Evolutionary conservation across 2,329 filamentous ascomycete species (phyloP).

Genomic region (Botryotinia calthae): DNA sequence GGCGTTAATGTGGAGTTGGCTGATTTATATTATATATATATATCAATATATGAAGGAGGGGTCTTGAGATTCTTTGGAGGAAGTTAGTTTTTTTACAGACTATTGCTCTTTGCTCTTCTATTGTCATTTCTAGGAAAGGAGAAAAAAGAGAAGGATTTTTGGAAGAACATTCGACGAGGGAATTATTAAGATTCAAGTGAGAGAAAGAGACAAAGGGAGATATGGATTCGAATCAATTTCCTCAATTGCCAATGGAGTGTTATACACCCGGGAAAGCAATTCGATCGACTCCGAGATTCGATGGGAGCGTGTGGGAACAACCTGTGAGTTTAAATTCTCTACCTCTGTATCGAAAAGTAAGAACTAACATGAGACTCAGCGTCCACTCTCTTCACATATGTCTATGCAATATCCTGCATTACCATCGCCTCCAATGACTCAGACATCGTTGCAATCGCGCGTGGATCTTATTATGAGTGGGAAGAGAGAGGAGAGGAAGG

Average conservation of each 20-base stretch:
- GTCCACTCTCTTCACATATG: background rate
- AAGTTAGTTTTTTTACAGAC: background rate
- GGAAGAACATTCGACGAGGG: too few relatives aligned
- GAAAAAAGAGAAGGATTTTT: background rate
- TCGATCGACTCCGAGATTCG: background rate
- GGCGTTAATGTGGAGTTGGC: background rate
- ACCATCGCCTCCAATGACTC: background rate
- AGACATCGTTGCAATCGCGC: background rate
- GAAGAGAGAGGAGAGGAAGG: background rate
- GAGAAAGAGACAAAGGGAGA: too few relatives aligned
- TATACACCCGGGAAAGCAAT: background rate
- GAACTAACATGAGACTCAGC: background rate
- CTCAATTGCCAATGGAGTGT: background rate
- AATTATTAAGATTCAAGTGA: background rate
- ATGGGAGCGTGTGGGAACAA: background rate
- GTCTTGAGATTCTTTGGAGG: background rate
- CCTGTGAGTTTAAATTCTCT: background rate
- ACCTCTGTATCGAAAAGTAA: background rate
- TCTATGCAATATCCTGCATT: background rate
- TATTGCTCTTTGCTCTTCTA: background rate
- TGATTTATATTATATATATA: background rate
- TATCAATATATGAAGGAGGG: background rate
- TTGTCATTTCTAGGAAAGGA: background rate
- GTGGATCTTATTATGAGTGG: background rate
- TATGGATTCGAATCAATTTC: background rate